Conservation (phyloP, 2,329 filamentous ascomycete species). For the Penicillium brevicompactum region DNA sequence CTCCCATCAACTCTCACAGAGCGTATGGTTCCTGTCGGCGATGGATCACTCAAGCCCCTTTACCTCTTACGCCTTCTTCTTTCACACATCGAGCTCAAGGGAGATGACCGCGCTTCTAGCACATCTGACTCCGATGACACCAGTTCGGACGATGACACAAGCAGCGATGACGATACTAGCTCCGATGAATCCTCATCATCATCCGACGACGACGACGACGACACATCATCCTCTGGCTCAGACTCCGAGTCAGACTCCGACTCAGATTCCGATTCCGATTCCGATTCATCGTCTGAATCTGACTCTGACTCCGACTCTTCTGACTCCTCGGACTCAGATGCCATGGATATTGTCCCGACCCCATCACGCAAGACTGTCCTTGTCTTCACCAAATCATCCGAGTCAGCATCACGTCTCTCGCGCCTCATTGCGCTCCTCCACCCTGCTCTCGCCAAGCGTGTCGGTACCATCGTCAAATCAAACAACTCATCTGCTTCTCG, state of each 20-base stretch:
- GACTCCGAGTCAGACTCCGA: constrained; percentile 29
- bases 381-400: constrained; percentile 89
- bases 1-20: constrained; percentile 68
- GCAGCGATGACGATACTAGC: constrained; percentile 38
- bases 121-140: constrained; percentile 16
- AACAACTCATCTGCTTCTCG: constrained; percentile 71
- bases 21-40: constrained; percentile 67
- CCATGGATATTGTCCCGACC: constrained; percentile 30
- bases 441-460: constrained; percentile 57
- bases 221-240: constrained; percentile 29
- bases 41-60: constrained; percentile 74
- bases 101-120: constrained; percentile 13
- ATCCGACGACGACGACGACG: constrained; percentile 21
- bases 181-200: constrained; percentile 31
- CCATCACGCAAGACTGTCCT: constrained; percentile 55
- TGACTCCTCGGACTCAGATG: constrained; percentile 20
- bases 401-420: constrained; percentile 81
- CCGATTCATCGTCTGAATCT: constrained; percentile 21
- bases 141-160: constrained; percentile 34
- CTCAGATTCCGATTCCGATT: constrained; percentile 23
- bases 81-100: constrained; percentile 33
- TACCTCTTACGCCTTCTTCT: constrained; percentile 78
- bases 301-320: constrained; percentile 16
- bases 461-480: constrained; percentile 76
- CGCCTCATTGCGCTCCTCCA: constrained; percentile 72